Conservation (phyloP, 2,329 filamentous ascomycete genomes). For the Diaporthe caulivora region DNA sequence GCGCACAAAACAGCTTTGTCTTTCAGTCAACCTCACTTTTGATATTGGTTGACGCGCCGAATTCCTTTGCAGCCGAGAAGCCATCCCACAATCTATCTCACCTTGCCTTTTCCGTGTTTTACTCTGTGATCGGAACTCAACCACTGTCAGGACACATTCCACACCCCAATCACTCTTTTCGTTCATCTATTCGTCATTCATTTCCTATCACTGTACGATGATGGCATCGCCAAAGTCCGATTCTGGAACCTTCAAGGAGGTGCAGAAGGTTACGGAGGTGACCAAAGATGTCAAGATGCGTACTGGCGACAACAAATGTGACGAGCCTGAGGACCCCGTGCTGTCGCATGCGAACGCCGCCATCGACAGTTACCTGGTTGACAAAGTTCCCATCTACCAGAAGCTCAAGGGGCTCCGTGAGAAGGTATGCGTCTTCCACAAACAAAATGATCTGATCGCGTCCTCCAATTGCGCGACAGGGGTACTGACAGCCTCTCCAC, state of each 20-base stretch:
- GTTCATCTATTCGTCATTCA: neutral
- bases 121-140: neutral
- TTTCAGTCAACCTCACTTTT: neutral
- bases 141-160: neutral
- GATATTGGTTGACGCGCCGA: no score
- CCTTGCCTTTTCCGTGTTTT: neutral
- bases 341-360: no score
- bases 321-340: neutral
- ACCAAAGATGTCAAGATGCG: neutral
- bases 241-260: no score
- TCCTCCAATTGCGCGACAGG: no score
- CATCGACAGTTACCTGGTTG: neutral
- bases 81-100: neutral
- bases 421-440: neutral
- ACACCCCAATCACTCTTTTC: neutral
- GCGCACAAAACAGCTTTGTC: neutral
- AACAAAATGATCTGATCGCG: no score
- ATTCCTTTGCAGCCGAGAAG: neutral
- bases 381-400: neutral
- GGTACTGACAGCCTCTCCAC: neutral
- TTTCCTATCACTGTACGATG: fast-evolving
- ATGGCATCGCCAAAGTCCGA: neutral
- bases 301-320: neutral
- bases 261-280: neutral
- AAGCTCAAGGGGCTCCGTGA: neutral